Conservation (phyloP, 2,329 filamentous ascomycete genomes). For the Trichoderma arundinaceum region DNA sequence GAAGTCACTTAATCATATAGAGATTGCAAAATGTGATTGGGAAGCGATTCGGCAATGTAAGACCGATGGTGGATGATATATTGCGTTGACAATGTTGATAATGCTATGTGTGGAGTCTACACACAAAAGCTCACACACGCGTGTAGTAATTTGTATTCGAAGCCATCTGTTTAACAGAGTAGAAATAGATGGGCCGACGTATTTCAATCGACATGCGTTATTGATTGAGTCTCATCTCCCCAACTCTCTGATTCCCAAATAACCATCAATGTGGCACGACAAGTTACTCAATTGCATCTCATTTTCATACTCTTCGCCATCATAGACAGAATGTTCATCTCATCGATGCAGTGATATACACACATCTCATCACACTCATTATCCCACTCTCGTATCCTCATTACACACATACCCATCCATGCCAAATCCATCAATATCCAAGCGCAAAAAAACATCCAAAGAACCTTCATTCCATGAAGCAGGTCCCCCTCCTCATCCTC, state of each 20-base stretch:
- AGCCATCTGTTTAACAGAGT: no score
- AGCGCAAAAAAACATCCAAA: slow-evolving; percentile 8
- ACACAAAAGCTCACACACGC: no score
- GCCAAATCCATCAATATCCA: slow-evolving; percentile 6
- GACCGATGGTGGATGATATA: no score
- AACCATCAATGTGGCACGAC: background rate
- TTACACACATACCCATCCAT: slow-evolving; percentile 5
- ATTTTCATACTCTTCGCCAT: background rate
- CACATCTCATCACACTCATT: background rate
- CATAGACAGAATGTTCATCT: background rate
- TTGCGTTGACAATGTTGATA: no score
- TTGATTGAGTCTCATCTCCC: no score
- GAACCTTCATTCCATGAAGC: background rate
- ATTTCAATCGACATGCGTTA: no score
- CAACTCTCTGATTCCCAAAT: no score
- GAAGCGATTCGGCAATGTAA: no score
- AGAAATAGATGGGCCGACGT: no score
- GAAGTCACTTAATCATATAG: background rate
- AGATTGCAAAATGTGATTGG: no score
- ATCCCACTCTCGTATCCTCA: background rate
- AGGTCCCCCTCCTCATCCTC: background rate
- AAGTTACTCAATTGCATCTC: background rate
- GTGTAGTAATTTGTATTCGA: no score
- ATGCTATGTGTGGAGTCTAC: no score
- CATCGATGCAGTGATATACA: slow-evolving; percentile 2